phyloP scores from a whole-genome alignment of 495 filamentous ascomycete genomes.

The Xylaria castorea region DNA sequence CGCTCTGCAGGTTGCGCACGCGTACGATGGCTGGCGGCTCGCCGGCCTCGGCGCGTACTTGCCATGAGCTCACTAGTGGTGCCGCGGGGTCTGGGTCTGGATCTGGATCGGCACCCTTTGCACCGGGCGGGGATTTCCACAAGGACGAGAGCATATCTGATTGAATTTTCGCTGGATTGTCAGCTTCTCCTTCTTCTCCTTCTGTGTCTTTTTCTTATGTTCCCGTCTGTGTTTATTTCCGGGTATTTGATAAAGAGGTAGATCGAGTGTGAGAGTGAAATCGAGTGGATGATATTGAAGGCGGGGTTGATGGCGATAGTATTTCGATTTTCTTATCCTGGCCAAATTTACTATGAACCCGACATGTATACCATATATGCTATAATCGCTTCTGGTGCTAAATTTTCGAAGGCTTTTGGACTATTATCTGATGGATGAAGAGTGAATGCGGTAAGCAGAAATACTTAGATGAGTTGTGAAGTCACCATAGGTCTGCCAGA shows the following conservation, averaged over 20 bases:
- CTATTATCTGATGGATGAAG: background rate
- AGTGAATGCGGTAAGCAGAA: background rate
- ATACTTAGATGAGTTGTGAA: constrained; percentile 7
- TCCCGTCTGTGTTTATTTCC: background rate
- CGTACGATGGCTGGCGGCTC: constrained; percentile 50
- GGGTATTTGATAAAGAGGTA: background rate
- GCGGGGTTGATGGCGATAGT: background rate
- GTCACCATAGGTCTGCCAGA: background rate
- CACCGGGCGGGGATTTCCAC: constrained; percentile 28
- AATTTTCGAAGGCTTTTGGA: background rate
- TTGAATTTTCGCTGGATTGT: background rate
- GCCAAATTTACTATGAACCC: background rate
- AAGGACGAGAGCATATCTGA: constrained; percentile 33
- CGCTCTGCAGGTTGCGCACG: constrained; percentile 59
- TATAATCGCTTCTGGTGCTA: background rate
- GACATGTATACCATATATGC: background rate
- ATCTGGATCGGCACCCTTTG: constrained; percentile 27
- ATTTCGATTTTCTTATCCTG: background rate
- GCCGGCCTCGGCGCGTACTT: constrained; percentile 42
- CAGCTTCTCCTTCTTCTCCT: background rate
- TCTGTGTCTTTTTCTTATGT: background rate
- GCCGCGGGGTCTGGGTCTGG: constrained; percentile 33
- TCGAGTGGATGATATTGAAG: background rate
- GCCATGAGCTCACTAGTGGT: constrained; percentile 44
- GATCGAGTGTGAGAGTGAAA: background rate